Conservation (phyloP, 345 rosid species). For the Limnanthes douglasii region DNA sequence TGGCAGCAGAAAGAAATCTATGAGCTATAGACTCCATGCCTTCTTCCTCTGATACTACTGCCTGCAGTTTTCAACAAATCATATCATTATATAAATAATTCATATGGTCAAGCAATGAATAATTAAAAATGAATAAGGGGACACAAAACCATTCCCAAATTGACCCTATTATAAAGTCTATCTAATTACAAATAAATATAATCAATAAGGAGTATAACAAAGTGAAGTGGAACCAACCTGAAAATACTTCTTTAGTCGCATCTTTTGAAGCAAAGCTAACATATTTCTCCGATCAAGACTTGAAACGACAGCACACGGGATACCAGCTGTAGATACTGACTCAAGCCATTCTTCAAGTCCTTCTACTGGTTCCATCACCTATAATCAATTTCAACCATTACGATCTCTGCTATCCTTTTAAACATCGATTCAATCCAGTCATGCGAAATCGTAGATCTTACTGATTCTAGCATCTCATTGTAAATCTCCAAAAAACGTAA, state of each 20-base stretch:
- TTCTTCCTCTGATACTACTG: conserved; percentile 83
- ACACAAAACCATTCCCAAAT: too few species aligned
- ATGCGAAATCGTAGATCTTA: too few species aligned
- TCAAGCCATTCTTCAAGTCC: conserved; percentile 89
- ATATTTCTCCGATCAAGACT: conserved; percentile 69
- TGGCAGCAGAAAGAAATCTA: conserved; percentile 80
- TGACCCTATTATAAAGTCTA: too few species aligned
- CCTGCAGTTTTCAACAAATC: conserved; percentile 26
- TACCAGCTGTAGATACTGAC: conserved; percentile 55
- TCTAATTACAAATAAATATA: too few species aligned
- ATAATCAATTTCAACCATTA: neutral
- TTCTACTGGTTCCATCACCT: conserved; percentile 58
- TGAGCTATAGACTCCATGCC: conserved; percentile 97
- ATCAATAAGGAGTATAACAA: neutral
- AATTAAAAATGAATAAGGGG: too few species aligned
- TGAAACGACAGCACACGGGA: conserved; percentile 96
- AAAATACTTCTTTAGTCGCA: conserved; percentile 75
- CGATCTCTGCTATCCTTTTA: too few species aligned
- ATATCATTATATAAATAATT: conserved; percentile 7
- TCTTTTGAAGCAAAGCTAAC: conserved; percentile 49
- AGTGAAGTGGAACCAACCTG: conserved; percentile 39
- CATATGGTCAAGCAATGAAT: too few species aligned
- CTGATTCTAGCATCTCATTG: conserved; percentile 43
- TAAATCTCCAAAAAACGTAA: conserved; percentile 53
- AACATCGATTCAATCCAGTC: too few species aligned